Evolutionary conservation across 768 basidiomycete genomes (phyloP).

Genomic region (Cystofilobasidium bisporidii): DNA sequence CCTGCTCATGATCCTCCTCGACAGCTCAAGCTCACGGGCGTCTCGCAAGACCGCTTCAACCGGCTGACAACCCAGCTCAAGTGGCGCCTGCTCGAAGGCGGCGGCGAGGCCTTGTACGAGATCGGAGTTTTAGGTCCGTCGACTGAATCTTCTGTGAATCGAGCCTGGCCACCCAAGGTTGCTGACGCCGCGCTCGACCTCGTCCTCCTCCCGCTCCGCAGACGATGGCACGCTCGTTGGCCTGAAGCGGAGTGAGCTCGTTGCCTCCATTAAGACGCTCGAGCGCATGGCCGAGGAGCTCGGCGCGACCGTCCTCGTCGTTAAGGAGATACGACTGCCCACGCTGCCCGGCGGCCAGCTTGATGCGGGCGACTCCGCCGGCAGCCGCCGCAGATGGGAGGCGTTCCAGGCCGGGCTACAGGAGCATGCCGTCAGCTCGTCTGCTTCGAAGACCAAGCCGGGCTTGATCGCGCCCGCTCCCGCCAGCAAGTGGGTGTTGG

Average conservation of each 20-base stretch:
- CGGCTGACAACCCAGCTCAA: conserved; percentile 84
- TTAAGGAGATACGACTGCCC: conserved; percentile 56
- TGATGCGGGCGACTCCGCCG: conserved; percentile 10
- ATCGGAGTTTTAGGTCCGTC: conserved; percentile 49
- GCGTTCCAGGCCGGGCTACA: background rate
- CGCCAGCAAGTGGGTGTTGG: background rate
- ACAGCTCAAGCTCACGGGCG: conserved; percentile 25
- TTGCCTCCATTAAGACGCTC: conserved; percentile 71
- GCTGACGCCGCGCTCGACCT: too few relatives aligned
- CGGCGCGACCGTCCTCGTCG: conserved; percentile 80
- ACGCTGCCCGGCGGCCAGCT: conserved; percentile 2
- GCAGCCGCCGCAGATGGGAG: conserved; percentile 21
- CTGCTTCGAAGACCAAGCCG: too few relatives aligned
- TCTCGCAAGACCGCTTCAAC: conserved; percentile 40
- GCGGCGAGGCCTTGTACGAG: conserved; percentile 75
- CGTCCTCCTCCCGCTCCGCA: conserved; percentile 38
- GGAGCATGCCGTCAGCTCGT: background rate
- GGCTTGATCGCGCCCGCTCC: too few relatives aligned
- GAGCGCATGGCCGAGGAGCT: conserved; percentile 92
- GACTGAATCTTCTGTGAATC: too few relatives aligned
- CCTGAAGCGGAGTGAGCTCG: conserved; percentile 59
- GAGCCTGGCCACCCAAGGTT: too few relatives aligned
- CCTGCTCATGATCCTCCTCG: background rate
- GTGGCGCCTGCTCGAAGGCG: conserved; percentile 81
- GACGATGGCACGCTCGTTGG: conserved; percentile 84